Conservation (phyloP, 1,139 yeast genomes). For the Suhomyces maxii region DNA sequence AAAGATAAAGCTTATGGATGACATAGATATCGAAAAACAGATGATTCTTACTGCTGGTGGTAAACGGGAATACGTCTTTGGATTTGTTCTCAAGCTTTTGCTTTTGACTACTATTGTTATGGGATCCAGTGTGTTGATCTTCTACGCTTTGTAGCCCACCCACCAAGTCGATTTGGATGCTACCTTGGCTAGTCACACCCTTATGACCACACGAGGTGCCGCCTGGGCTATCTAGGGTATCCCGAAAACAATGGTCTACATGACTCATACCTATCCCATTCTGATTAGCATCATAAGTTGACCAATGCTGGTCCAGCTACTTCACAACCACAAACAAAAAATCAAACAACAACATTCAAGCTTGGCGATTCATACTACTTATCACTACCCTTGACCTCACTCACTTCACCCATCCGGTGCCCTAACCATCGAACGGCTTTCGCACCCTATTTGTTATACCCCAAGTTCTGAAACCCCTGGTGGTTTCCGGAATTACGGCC, state of each 20-base stretch:
- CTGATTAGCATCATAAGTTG: too few relatives aligned
- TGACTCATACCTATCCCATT: too few relatives aligned
- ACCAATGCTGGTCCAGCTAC: too few relatives aligned
- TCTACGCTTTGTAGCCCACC: constrained; percentile 31
- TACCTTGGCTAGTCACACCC: too few relatives aligned
- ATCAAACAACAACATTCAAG: too few relatives aligned
- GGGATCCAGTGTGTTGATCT: constrained; percentile 39
- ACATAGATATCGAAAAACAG: constrained; percentile 40
- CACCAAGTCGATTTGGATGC: not conserved
- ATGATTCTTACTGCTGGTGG: constrained; percentile 43
- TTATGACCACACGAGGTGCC: too few relatives aligned
- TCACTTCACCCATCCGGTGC: not conserved
- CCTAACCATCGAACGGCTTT: too few relatives aligned
- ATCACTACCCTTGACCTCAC: not conserved
- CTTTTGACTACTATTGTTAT: constrained; percentile 31
- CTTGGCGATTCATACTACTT: too few relatives aligned
- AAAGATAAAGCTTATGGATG: constrained; percentile 24
- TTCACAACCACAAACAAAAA: too few relatives aligned
- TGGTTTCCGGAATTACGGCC: not conserved
- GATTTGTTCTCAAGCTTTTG: constrained; percentile 33
- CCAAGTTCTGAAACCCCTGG: not conserved
- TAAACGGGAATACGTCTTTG: constrained; percentile 33
- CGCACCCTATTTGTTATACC: not conserved
- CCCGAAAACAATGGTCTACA: too few relatives aligned
- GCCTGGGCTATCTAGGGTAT: too few relatives aligned